A percentile compares a stretch with the other conserved stretches of the same genome.
Evolutionary conservation across 2,329 filamentous ascomycete species (phyloP).

Genomic region (Fusarium secorum): DNA sequence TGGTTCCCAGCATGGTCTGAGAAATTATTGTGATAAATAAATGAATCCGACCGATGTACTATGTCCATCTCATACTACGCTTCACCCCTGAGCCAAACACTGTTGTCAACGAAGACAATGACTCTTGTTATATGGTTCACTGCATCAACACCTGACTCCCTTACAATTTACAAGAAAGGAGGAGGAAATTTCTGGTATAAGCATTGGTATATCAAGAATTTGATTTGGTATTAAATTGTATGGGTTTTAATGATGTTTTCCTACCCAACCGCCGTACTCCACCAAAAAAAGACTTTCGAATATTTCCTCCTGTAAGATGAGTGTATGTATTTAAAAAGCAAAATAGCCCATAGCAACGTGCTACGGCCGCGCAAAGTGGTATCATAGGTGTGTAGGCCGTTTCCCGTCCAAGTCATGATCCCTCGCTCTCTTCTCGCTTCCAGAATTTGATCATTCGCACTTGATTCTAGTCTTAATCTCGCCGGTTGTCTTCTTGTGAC

Average conservation of each 20-base stretch:
- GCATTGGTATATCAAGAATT: neutral
- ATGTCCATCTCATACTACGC: neutral
- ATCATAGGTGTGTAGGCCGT: conserved; percentile 42
- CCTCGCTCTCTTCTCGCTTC: conserved; percentile 8
- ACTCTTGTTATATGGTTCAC: neutral
- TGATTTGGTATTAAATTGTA: neutral
- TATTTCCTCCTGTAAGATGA: conserved; percentile 5
- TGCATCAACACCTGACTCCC: neutral
- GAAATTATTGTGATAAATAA: neutral
- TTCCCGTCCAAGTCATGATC: conserved; percentile 34
- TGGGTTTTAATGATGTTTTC: neutral
- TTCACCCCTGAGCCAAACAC: neutral
- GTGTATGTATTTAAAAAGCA: conserved; percentile 20
- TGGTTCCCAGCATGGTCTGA: neutral
- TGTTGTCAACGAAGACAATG: no score
- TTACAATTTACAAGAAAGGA: neutral
- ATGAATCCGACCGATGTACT: neutral
- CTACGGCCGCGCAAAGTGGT: conserved; percentile 42
- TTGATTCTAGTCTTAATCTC: neutral
- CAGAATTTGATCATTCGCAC: neutral
- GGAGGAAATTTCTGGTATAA: neutral
- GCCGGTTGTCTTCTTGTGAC: conserved; percentile 12
- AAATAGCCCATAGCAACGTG: conserved; percentile 27
- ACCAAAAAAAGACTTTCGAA: neutral
- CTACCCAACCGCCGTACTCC: conserved; percentile 7